A percentile compares a stretch with the other conserved stretches of the same genome.
phyloP scores from a whole-genome alignment of 371 early-diverging fungal genomes.

The Dichotomocladium elegans region DNA sequence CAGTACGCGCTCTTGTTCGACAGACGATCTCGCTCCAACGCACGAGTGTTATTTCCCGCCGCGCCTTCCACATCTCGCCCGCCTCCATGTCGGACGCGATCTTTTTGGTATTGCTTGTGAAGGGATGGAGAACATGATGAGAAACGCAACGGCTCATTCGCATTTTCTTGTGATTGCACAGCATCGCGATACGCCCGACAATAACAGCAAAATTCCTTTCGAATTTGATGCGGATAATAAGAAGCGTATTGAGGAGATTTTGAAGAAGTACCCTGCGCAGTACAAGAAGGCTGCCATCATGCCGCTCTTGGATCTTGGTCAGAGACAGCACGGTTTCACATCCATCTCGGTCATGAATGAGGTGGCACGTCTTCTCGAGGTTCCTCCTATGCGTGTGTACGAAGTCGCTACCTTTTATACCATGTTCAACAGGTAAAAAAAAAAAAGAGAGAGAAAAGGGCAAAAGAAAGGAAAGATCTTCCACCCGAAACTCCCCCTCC shows the following conservation, averaged over 20 bases:
- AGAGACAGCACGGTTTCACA: slow-evolving; percentile 92
- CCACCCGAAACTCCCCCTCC: too few relatives aligned
- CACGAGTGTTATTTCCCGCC: slow-evolving; percentile 32
- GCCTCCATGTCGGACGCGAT: slow-evolving; percentile 62
- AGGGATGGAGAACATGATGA: not conserved
- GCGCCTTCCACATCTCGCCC: slow-evolving; percentile 46
- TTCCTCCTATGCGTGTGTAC: slow-evolving; percentile 98
- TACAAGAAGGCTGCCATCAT: slow-evolving; percentile 97
- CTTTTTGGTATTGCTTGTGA: slow-evolving; percentile 52
- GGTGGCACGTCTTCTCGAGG: slow-evolving; percentile 90
- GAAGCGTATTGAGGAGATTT: slow-evolving; percentile 79
- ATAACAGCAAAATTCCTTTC: slow-evolving; percentile 86
- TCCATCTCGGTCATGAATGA: slow-evolving; percentile 95
- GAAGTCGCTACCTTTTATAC: slow-evolving; percentile 99
- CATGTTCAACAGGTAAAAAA: slow-evolving; percentile 90
- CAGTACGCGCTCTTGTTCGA: slow-evolving; percentile 42
- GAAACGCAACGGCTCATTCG: not conserved
- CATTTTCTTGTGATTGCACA: slow-evolving; percentile 16
- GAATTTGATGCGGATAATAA: slow-evolving; percentile 81
- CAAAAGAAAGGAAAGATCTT: too few relatives aligned
- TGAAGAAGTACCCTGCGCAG: slow-evolving; percentile 94
- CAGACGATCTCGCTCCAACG: slow-evolving; percentile 25
- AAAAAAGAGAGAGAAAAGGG: not conserved
- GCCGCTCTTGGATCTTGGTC: slow-evolving; percentile 94
- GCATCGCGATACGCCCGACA: slow-evolving; percentile 91